Conservation (phyloP, 2,329 filamentous ascomycete genomes). For the Colletotrichum destructivum region DNA sequence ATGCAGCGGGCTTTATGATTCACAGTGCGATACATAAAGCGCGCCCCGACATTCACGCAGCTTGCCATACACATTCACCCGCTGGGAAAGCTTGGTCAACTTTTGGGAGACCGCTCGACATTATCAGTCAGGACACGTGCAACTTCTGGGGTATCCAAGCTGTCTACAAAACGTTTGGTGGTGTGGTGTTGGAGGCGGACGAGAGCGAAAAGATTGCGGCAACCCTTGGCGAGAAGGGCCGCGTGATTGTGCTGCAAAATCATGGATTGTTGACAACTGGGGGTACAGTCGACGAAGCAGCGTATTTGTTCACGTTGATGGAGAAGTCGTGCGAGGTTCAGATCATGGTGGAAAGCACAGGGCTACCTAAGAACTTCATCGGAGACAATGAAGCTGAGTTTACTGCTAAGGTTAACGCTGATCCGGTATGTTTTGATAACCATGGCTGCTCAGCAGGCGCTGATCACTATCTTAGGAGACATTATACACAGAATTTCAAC, state of each 20-base stretch:
- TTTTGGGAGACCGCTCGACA: slow-evolving; percentile 71
- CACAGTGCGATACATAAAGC: slow-evolving; percentile 74
- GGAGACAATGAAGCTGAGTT: slow-evolving; percentile 57
- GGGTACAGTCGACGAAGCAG: slow-evolving; percentile 76
- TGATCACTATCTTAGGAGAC: slow-evolving; percentile 45
- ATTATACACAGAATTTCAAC: slow-evolving; percentile 53
- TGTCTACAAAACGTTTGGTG: slow-evolving; percentile 74
- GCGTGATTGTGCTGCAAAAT: slow-evolving; percentile 72
- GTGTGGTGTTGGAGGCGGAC: slow-evolving; percentile 73
- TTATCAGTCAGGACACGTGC: slow-evolving; percentile 73
- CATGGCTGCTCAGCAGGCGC: neutral
- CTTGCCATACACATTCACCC: slow-evolving; percentile 73
- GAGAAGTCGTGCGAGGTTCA: slow-evolving; percentile 53
- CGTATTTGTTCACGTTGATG: slow-evolving; percentile 69
- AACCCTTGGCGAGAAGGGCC: slow-evolving; percentile 67
- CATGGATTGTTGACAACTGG: slow-evolving; percentile 77
- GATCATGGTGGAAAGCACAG: slow-evolving; percentile 50
- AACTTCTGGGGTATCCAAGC: slow-evolving; percentile 72
- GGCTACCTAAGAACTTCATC: slow-evolving; percentile 49
- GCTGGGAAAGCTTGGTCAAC: slow-evolving; percentile 74
- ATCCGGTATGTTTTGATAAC: slow-evolving; percentile 45
- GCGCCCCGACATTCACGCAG: slow-evolving; percentile 71
- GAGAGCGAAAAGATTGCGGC: slow-evolving; percentile 72
- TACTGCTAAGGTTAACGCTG: slow-evolving; percentile 53
- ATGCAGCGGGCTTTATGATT: slow-evolving; percentile 75